Evolutionary conservation across 768 basidiomycete genomes (phyloP), one percentile per base, ranked within the genome.

Genomic region (Leccinum truebloodii): DNA sequence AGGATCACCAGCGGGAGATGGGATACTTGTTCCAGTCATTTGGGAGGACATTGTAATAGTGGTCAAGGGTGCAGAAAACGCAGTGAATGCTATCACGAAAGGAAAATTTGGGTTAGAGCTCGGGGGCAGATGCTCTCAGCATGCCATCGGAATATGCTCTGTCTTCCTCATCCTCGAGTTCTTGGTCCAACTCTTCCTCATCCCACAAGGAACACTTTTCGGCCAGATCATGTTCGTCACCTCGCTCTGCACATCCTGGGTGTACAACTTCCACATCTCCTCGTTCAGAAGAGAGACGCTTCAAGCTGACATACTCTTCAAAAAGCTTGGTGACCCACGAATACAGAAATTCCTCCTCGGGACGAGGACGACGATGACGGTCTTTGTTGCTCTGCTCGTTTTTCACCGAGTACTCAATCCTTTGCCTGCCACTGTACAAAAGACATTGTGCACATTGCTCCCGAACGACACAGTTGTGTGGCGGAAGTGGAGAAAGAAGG

Each of bases 141-240:
- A 63, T 18, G 54, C 53, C 22, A 63, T 74, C 35, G 70, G 70
- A 2, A n/a, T 69, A 12, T 69, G 67, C 41, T 70, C 72, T 0
- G 50, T 74, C 37, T 59, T 74, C 3, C 70, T 75, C 32, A 65
- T 69, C n/a, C 6, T 58, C 24, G 72, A 76, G 44, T 73, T 68
- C 65, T 34, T 76, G 10, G n/a, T 57, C 3, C 76, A 76, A 41
- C 67, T 76, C 16, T 55, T 76, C 37, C 65, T 77, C 48, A 60
- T 75, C 32, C 72, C 76, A 2, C 76, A 73, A 60, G 71, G 68
- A 18, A 59, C 57, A 2, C 63, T 74, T 13, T 73, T 76, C 14
- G 73, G 76, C 14, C 76, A 77, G 54, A 59, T 75, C 55, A 69
- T 77, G 71, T 76, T 77, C 52, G 57, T 77, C 26, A 56, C 61